Conservation (phyloP, 2,329 filamentous ascomycete species). For the Aspergillus ibericus region DNA sequence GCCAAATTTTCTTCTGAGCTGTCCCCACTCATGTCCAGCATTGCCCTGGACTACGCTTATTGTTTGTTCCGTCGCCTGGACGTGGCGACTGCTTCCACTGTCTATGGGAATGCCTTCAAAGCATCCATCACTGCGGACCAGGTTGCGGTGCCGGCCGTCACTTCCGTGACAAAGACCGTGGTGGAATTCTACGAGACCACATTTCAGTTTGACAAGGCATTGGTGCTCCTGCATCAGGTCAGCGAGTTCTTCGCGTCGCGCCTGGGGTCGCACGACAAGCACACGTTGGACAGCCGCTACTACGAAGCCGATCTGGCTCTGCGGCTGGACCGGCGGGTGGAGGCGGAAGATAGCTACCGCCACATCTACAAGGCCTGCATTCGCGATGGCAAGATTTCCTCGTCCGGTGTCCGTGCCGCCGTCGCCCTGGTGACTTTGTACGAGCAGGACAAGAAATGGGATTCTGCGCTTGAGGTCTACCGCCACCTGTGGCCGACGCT, state of each 20-base stretch:
- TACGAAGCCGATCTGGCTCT: slow-evolving; percentile 48
- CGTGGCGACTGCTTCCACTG: slow-evolving; percentile 27
- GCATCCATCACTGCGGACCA: slow-evolving; percentile 32
- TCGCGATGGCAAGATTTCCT: slow-evolving; percentile 28
- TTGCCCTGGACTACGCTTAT: slow-evolving; percentile 35
- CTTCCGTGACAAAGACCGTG: slow-evolving; percentile 35
- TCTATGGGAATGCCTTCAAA: slow-evolving; percentile 38
- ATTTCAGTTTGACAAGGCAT: slow-evolving; percentile 37
- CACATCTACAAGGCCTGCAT: slow-evolving; percentile 45
- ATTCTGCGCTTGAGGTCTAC: slow-evolving; percentile 49
- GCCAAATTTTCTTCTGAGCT: slow-evolving; percentile 30
- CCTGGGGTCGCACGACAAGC: slow-evolving; percentile 41
- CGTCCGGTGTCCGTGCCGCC: slow-evolving; percentile 49
- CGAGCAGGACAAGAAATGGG: slow-evolving; percentile 47
- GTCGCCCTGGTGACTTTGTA: slow-evolving; percentile 48
- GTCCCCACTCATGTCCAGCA: slow-evolving; percentile 33
- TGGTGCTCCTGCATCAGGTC: slow-evolving; percentile 31
- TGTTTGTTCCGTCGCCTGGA: slow-evolving; percentile 36
- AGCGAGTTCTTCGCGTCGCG: slow-evolving; percentile 34
- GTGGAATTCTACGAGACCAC: slow-evolving; percentile 40
- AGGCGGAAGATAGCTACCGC: slow-evolving; percentile 46
- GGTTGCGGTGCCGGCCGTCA: slow-evolving; percentile 32
- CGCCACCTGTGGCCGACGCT: slow-evolving; percentile 50
- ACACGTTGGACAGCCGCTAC: slow-evolving; percentile 51
- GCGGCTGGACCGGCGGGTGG: slow-evolving; percentile 38